phyloP scores from a whole-genome alignment of 2,329 filamentous ascomycete species.

The Emergomyces pasteurianus region DNA sequence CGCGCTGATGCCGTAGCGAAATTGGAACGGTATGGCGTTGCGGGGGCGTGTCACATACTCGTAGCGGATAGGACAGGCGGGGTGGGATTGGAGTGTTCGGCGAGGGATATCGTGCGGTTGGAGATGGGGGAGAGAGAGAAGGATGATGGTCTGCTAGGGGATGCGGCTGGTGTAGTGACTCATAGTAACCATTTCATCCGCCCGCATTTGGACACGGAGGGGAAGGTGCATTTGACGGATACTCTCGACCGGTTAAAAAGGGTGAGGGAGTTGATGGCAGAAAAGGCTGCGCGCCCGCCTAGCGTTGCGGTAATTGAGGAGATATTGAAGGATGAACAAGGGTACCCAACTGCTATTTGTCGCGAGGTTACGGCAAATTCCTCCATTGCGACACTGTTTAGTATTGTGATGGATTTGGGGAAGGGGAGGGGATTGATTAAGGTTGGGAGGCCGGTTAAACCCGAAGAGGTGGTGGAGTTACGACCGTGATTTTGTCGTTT shows the following conservation, averaged over 20 bases:
- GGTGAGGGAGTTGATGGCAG: slow-evolving; percentile 17
- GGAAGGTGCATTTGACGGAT: slow-evolving; percentile 14
- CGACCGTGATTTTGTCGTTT: slow-evolving; percentile 10
- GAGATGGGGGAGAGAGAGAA: slow-evolving; percentile 7
- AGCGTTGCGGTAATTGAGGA: slow-evolving; percentile 12
- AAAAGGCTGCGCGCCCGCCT: slow-evolving; percentile 10
- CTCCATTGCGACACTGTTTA: slow-evolving; percentile 24
- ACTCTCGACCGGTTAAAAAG: slow-evolving; percentile 16
- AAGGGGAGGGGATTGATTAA: slow-evolving; percentile 19
- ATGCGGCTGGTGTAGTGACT: slow-evolving; percentile 8
- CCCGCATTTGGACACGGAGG: slow-evolving; percentile 11
- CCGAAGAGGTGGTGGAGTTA: slow-evolving; percentile 18
- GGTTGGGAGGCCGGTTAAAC: slow-evolving; percentile 22
- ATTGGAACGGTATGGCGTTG: slow-evolving; percentile 38
- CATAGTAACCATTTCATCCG: slow-evolving; percentile 24
- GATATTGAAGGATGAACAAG: slow-evolving; percentile 24
- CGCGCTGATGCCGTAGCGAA: slow-evolving; percentile 33
- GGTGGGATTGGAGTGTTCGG: slow-evolving; percentile 40
- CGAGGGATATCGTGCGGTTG: slow-evolving; percentile 12
- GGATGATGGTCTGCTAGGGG: neutral
- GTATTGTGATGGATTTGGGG: slow-evolving; percentile 30
- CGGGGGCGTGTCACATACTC: slow-evolving; percentile 43
- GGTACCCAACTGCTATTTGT: slow-evolving; percentile 24
- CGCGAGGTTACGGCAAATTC: slow-evolving; percentile 18
- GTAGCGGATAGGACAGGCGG: slow-evolving; percentile 38